A percentile compares a stretch with the other conserved stretches of the same genome.
These are phyloP conservation scores for Haplosporangium sp. DNA, from an alignment of 371 early-diverging fungal genomes.

Conservation along the genomic window DNA sequence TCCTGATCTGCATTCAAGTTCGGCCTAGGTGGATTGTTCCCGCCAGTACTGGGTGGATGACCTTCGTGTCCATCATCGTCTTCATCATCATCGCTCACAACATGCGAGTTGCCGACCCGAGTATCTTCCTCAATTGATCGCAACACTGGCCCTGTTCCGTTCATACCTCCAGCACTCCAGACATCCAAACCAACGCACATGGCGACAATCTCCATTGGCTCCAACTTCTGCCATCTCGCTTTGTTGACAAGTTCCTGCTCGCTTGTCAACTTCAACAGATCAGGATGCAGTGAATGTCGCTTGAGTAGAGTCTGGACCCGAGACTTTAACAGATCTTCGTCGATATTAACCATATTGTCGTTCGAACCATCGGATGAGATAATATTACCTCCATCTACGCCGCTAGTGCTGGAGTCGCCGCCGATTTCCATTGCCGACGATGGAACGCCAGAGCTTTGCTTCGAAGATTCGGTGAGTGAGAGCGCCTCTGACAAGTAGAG, in stretches of 20 bases:
- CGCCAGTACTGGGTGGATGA: not conserved
- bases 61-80: conserved; percentile 44
- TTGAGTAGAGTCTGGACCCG: conserved; percentile 60
- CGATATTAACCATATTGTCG: conserved; percentile 16
- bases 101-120: not conserved
- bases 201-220: conserved; percentile 74
- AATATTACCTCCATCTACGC: conserved; percentile 14
- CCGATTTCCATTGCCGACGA: not conserved
- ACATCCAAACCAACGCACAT: conserved; percentile 72
- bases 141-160: conserved; percentile 35
- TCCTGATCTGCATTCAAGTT: not conserved
- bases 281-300: conserved; percentile 72
- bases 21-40: too few relatives aligned
- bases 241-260: conserved; percentile 66
- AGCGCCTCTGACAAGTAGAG: conserved; percentile 57
- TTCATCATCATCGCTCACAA: conserved; percentile 4
- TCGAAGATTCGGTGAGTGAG: conserved; percentile 33
- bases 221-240: conserved; percentile 72
- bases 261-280: conserved; percentile 61
- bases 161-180: conserved; percentile 61
- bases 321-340: conserved; percentile 46
- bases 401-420: conserved; percentile 6
- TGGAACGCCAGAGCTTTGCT: conserved; percentile 17
- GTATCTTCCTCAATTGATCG: conserved; percentile 41
- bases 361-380: conserved; percentile 2